Base-by-base conservation (phyloP, 176 grass and related monocot genomes). In the Microstegium vimineum region DNA sequence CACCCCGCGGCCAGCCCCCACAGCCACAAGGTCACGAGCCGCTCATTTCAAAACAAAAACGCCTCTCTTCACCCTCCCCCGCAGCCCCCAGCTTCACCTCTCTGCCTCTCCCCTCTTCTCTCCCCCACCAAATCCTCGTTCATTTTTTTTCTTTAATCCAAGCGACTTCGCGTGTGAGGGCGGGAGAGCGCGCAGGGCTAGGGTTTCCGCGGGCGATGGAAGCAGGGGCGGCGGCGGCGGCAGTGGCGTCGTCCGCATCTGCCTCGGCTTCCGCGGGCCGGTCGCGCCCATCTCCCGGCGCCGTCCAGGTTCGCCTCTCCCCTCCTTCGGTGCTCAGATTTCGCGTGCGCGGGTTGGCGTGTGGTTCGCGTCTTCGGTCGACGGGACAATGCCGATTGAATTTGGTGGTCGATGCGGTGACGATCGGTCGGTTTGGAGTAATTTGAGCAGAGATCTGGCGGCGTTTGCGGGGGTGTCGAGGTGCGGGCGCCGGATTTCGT, bases 151-250 rank as follows among this genome's bases (percentile, higher is more conserved):
- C 18, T 47, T 73, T 35, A 3, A 72, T 64, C 22, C 16, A 56
- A 37, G 47, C 80, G 71, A 27, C 32, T 61, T 30, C 62, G 43
- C 65, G 63, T 32, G 63, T n/a, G 63, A 18, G 43, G 30, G 63
- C 62, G 69, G 30, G 79, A 40, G 69, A 64, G 85, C 42, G 69
- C 68, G 62, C 40, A 62, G 30, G 15, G 59, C 76, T 88, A 89
- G 90, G 90, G 90, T 86, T 89, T 77, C 32, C 15, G 52, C 47
- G 11, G 25, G 79, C 60, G 60, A 85, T 83, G 85, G 85, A 77
- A 32, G 76, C 74, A 1, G 51, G 7, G 51, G 54, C 54, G 10
- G 65, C 74, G 77, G 81, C 84, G 46, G 70, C 80, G 42, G 76
- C 65, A 18, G 38, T 46, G 32, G 78, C 35, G 11, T 87, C 84